Evolutionary conservation across 768 basidiomycete species (phyloP).

Genomic region (Rhizopogon vulgaris): DNA sequence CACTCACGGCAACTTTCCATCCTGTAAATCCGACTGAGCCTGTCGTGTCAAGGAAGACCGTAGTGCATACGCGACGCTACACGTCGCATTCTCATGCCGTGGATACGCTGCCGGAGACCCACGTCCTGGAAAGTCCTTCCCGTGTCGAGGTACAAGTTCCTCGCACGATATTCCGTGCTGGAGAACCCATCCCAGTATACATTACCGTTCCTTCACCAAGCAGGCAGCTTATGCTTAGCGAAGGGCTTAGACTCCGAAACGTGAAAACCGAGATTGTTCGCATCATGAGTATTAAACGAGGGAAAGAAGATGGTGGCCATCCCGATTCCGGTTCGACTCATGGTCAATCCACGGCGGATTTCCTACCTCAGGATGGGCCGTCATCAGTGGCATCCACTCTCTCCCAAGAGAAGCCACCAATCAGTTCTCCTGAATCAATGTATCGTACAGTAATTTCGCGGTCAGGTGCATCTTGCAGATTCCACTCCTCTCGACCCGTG

Average conservation of each 20-base stretch:
- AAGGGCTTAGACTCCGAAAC: constrained; percentile 72
- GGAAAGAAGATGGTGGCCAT: constrained; percentile 31
- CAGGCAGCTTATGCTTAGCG: constrained; percentile 58
- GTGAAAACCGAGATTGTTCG: constrained; percentile 76
- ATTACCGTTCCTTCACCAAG: constrained; percentile 74
- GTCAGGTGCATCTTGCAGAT: constrained; percentile 89
- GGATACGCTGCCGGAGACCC: constrained; percentile 54
- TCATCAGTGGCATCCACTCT: constrained; percentile 21
- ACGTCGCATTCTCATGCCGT: constrained; percentile 55
- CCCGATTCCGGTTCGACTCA: neutral
- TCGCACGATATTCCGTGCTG: constrained; percentile 61
- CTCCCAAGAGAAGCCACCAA: constrained; percentile 28
- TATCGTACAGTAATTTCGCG: constrained; percentile 57
- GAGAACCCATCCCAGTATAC: constrained; percentile 75
- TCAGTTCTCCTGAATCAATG: constrained; percentile 28
- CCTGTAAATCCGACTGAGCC: constrained; percentile 34
- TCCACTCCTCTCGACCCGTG: constrained; percentile 71
- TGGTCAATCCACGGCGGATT: neutral
- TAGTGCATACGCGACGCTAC: constrained; percentile 71
- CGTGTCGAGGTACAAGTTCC: constrained; percentile 66
- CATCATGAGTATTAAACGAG: constrained; percentile 48
- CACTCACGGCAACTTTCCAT: constrained; percentile 61
- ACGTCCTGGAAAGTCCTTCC: constrained; percentile 55
- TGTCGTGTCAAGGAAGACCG: constrained; percentile 47
- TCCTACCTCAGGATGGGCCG: constrained; percentile 22